These are phyloP conservation scores for Garcia nutans DNA, from an alignment of 345 rosid genomes.

Conservation along the genomic window DNA sequence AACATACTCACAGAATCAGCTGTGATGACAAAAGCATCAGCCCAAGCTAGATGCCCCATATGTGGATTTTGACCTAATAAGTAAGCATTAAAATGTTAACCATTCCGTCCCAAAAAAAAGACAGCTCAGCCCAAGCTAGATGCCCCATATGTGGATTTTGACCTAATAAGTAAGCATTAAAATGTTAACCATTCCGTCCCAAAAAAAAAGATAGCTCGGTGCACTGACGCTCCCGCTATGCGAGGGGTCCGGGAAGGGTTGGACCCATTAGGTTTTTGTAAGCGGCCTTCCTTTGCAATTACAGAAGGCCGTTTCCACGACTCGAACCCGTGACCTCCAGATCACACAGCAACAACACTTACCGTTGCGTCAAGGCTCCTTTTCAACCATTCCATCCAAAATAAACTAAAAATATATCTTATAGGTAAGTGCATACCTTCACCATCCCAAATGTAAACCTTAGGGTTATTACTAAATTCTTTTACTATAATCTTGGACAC, in stretches of 20 bases:
- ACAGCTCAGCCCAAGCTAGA: slow-evolving; percentile 38
- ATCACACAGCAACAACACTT: no score
- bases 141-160: slow-evolving; percentile 37
- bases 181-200: neutral
- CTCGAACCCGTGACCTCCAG: no score
- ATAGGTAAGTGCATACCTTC: slow-evolving; percentile 18
- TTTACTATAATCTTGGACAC: slow-evolving; percentile 18
- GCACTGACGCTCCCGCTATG: no score
- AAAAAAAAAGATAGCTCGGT: no score
- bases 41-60: slow-evolving; percentile 37
- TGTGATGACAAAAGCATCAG: slow-evolving; percentile 35
- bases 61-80: slow-evolving; percentile 34
- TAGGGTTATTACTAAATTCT: slow-evolving; percentile 24
- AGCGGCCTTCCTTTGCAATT: no score
- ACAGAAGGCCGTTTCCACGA: no score
- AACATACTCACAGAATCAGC: slow-evolving; percentile 30
- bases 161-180: slow-evolving; percentile 16
- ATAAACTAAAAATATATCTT: neutral
- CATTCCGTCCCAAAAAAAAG: no score
- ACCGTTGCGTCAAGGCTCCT: no score
- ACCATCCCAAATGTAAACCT: slow-evolving; percentile 36
- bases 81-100: neutral
- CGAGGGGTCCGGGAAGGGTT: no score
- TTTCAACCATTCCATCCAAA: no score
- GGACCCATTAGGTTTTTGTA: no score